Evolutionary conservation across 352 stramenopile species (phyloP).

Genomic region (Blastocystis sp.): DNA sequence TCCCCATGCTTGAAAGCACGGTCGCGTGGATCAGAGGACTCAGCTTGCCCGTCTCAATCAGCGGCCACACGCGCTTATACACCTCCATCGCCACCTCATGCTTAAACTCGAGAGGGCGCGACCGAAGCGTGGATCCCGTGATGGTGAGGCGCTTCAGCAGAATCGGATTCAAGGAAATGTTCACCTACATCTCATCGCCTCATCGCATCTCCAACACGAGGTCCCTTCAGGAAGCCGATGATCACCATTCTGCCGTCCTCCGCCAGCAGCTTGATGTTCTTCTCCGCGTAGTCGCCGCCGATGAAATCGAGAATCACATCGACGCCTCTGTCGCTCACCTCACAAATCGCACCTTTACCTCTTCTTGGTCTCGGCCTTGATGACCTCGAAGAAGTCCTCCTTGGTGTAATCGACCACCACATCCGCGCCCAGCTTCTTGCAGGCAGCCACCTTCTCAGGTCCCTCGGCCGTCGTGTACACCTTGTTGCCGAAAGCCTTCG

Average conservation of each 20-base stretch:
- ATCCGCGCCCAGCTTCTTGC: conserved; percentile 71
- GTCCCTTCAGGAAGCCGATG: conserved; percentile 72
- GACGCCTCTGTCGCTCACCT: conserved; percentile 58
- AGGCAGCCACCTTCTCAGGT: conserved; percentile 44
- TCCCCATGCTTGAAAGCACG: neutral
- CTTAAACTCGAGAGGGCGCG: conserved; percentile 70
- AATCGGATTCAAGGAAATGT: conserved; percentile 71
- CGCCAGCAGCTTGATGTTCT: conserved; percentile 72
- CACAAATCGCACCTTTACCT: conserved; percentile 33
- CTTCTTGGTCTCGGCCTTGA: conserved; percentile 64
- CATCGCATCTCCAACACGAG: conserved; percentile 57
- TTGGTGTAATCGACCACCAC: conserved; percentile 71
- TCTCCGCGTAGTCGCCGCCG: conserved; percentile 72
- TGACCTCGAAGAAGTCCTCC: conserved; percentile 71
- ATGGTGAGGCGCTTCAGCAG: conserved; percentile 73
- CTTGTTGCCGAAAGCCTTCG: conserved; percentile 61
- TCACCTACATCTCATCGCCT: conserved; percentile 66
- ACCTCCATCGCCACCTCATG: conserved; percentile 69
- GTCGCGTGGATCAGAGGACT: conserved; percentile 70
- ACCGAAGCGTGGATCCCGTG: conserved; percentile 73
- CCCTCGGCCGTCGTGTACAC: conserved; percentile 64
- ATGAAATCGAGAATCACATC: conserved; percentile 75
- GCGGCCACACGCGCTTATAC: conserved; percentile 69
- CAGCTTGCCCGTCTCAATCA: conserved; percentile 69
- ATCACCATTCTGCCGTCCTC: conserved; percentile 73